Percentiles rank a stretch among this genome's conserved stretches.
Conservation (phyloP, 148 eudicot genomes). For the Diospyros lotus region DNA sequence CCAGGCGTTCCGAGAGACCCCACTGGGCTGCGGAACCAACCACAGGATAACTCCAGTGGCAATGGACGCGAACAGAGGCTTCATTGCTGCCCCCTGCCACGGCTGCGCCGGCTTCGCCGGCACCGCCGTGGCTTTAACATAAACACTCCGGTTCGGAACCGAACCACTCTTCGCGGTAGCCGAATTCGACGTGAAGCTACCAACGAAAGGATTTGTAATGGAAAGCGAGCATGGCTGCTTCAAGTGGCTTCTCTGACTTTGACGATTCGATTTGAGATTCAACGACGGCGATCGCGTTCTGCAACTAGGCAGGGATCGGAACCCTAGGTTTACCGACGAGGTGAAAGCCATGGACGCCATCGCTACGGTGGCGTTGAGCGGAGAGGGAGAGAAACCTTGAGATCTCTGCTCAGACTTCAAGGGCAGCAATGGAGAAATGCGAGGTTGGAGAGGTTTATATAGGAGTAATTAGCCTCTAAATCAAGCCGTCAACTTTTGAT, state of each 20-base stretch:
- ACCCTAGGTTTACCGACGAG: conserved; percentile 37
- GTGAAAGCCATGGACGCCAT: conserved; percentile 71
- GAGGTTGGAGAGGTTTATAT: too few relatives aligned
- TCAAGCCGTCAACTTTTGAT: too few relatives aligned
- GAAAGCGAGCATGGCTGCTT: background rate
- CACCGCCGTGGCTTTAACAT: conserved; percentile 18
- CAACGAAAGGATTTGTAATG: background rate
- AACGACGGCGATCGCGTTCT: conserved; percentile 21
- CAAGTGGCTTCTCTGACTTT: background rate
- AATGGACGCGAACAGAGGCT: conserved; percentile 59
- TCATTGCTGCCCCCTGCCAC: conserved; percentile 66
- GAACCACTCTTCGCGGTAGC: background rate
- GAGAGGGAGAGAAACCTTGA: background rate
- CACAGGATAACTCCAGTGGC: conserved; percentile 67
- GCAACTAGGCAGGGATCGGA: conserved; percentile 24
- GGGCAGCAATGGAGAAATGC: too few relatives aligned
- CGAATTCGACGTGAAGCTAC: conserved; percentile 15
- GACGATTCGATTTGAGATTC: conserved; percentile 17
- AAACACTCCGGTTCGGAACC: background rate
- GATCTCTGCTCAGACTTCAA: too few relatives aligned
- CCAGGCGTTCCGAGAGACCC: conserved; percentile 80
- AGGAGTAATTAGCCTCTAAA: too few relatives aligned
- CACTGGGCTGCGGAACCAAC: conserved; percentile 60
- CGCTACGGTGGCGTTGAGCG: conserved; percentile 7
- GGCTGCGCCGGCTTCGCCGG: conserved; percentile 27